phyloP scores from a whole-genome alignment of 2,329 filamentous ascomycete genomes.

The Sporothrix brasiliensis region DNA sequence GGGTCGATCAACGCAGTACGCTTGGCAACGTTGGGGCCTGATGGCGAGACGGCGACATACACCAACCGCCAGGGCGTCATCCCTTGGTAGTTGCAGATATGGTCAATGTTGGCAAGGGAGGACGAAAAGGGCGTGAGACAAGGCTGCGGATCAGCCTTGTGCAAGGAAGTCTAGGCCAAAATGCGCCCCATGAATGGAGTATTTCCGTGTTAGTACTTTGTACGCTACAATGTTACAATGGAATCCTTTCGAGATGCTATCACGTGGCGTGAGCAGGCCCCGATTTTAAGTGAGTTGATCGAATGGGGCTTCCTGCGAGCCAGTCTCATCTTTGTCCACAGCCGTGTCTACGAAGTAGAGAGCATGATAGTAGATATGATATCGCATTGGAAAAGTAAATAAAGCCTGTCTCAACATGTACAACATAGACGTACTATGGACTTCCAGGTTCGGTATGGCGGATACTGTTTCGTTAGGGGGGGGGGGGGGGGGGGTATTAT shows the following conservation, averaged over 20 bases:
- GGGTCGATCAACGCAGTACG: conserved; percentile 42
- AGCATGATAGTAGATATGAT: not conserved
- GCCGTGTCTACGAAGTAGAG: not conserved
- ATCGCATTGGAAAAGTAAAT: not conserved
- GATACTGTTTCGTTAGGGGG: no score
- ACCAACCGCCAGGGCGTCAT: conserved; percentile 38
- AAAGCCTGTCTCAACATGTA: not conserved
- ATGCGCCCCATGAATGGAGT: not conserved
- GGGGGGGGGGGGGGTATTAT: no score
- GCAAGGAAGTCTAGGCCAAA: not conserved
- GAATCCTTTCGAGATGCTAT: conserved; percentile 4
- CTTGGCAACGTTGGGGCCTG: conserved; percentile 40
- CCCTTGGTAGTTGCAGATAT: conserved; percentile 32
- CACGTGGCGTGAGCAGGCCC: conserved; percentile 19
- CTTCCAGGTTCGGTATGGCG: not conserved
- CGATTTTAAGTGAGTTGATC: not conserved
- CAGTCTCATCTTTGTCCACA: conserved; percentile 10
- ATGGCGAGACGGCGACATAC: conserved; percentile 42
- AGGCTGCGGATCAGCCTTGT: conserved; percentile 18
- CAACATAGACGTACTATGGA: not conserved
- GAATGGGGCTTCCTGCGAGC: not conserved
- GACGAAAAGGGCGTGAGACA: not conserved
- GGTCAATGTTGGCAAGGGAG: not conserved
- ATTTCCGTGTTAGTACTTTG: no score
- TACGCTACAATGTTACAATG: not conserved